A percentile compares a stretch with the other conserved stretches of the same genome.
Conservation (phyloP, 2,329 filamentous ascomycete genomes). For the Colletotrichum endophyticum region DNA sequence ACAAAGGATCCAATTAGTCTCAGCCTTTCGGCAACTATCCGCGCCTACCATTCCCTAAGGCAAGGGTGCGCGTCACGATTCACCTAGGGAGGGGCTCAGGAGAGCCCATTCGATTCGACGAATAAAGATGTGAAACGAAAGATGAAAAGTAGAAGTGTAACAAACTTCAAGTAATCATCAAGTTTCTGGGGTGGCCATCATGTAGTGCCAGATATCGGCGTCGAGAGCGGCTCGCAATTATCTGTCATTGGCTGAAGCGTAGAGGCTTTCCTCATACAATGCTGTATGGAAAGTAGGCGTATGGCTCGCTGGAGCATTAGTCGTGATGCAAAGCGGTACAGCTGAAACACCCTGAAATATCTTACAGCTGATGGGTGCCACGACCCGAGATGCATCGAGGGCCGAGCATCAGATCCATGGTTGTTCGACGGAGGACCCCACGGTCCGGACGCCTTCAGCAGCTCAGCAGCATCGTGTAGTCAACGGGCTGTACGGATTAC, state of each 20-base stretch:
- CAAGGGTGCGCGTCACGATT: background rate
- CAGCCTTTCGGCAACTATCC: background rate
- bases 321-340: background rate
- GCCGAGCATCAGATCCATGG: background rate
- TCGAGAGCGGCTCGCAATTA: background rate
- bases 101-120: background rate
- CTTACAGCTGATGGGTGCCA: background rate
- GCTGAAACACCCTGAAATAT: background rate
- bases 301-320: background rate
- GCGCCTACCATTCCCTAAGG: background rate
- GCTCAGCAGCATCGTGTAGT: background rate
- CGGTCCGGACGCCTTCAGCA: background rate
- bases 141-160: background rate
- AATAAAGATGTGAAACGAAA: background rate
- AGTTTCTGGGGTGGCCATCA: background rate
- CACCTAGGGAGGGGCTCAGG: background rate
- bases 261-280: background rate
- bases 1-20: background rate
- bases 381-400: background rate
- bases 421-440: background rate
- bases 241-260: background rate
- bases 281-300: background rate
- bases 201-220: background rate
- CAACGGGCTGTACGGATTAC: background rate
- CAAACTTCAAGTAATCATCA: background rate